Evolutionary conservation across 257 asterid genomes (phyloP).

Genomic region (Scutellaria minor): DNA sequence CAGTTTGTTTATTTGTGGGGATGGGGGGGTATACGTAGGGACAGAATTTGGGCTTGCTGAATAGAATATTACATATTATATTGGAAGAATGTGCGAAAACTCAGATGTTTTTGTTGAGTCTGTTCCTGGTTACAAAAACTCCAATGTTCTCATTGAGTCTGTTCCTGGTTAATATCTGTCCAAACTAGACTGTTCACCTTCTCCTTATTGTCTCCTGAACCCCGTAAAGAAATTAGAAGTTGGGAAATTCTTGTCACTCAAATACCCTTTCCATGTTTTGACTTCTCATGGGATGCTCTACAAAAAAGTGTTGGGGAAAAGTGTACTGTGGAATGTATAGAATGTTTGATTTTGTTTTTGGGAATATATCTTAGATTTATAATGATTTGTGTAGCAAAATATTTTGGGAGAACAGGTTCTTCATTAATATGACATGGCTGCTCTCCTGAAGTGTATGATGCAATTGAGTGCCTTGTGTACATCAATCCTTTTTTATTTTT

Average conservation of each 20-base stretch:
- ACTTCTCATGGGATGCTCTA: neutral
- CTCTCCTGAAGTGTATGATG: neutral
- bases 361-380: neutral
- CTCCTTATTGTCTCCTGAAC: neutral
- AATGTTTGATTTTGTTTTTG: neutral
- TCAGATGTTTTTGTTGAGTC: too few relatives aligned
- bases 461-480: too few relatives aligned
- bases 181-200: neutral
- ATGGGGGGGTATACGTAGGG: neutral
- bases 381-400: neutral
- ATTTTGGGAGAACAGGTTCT: neutral
- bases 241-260: neutral
- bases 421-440: neutral
- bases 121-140: too few relatives aligned
- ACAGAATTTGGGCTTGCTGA: slow-evolving; percentile 1
- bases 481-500: too few relatives aligned
- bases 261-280: neutral
- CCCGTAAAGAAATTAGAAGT: neutral
- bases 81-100: neutral
- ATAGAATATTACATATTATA: neutral
- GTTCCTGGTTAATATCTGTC: neutral
- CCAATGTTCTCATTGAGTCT: too few relatives aligned
- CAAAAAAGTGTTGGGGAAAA: neutral
- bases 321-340: neutral
- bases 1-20: neutral